These are phyloP conservation scores for Breviolum minutum DNA, from an alignment of 73 alveolate genomes.

Conservation along the genomic window DNA sequence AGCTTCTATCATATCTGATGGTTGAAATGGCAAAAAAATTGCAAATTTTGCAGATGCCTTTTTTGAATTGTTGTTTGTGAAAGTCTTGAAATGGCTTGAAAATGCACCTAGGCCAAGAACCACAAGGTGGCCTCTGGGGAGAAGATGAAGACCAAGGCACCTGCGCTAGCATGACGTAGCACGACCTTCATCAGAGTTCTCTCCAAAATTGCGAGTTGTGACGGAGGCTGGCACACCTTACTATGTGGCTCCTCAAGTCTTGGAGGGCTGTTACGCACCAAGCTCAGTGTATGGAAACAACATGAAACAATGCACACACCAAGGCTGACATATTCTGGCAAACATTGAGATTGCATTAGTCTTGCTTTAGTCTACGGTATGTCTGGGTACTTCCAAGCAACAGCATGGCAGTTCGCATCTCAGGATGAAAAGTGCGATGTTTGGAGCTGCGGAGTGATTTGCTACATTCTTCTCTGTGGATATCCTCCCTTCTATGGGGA, in stretches of 20 bases:
- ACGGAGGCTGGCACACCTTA: constrained; percentile 80
- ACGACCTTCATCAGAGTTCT: no score
- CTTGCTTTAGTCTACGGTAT: not conserved
- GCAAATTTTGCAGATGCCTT: not conserved
- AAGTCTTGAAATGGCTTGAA: not conserved
- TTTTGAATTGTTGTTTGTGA: no score
- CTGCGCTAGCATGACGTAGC: not conserved
- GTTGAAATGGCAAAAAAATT: not conserved
- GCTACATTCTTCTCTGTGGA: constrained; percentile 91
- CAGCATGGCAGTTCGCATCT: not conserved
- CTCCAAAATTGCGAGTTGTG: not conserved
- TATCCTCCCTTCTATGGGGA: constrained; percentile 95
- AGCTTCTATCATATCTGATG: not conserved
- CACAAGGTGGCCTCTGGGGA: constrained; percentile 88
- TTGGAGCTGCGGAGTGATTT: constrained; percentile 94
- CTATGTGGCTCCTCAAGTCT: constrained; percentile 80
- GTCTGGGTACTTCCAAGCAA: not conserved
- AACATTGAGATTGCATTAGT: no score
- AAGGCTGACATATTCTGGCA: not conserved
- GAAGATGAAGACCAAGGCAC: constrained; percentile 82
- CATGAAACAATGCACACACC: not conserved
- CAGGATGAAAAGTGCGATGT: constrained; percentile 64
- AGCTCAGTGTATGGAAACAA: not conserved
- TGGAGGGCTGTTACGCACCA: constrained; percentile 54
- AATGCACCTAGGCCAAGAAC: constrained; percentile 14